Evolutionary conservation across 2,329 filamentous ascomycete species (phyloP).

Genomic region (Aspergillus novoparasiticus): DNA sequence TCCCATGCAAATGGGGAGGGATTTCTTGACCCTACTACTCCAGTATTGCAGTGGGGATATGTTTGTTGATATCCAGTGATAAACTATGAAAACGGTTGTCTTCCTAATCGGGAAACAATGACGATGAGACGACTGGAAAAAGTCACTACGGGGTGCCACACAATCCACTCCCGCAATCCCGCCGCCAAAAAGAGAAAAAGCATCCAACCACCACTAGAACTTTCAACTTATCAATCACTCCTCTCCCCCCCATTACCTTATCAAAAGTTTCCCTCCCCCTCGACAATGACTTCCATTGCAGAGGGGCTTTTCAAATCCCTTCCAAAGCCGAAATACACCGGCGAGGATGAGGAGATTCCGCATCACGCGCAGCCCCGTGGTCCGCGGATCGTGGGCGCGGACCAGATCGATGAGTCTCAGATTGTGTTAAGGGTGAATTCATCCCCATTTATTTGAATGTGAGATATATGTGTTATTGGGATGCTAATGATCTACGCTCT

Average conservation of each 20-base stretch:
- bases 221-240: conserved; percentile 16
- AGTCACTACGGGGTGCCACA: not conserved
- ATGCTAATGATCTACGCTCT: conserved; percentile 13
- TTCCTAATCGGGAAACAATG: not conserved
- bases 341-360: conserved; percentile 81
- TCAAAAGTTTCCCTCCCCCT: conserved; percentile 7
- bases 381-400: conserved; percentile 77
- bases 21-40: not conserved
- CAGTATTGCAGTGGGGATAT: not conserved
- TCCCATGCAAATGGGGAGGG: not conserved
- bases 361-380: conserved; percentile 73
- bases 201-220: conserved; percentile 15
- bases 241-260: conserved; percentile 20
- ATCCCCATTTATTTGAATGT: not conserved
- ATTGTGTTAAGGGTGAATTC: conserved; percentile 71
- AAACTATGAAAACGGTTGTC: not conserved
- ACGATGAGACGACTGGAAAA: not conserved
- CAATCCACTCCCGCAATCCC: conserved; percentile 13
- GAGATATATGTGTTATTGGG: not conserved
- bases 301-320: conserved; percentile 76
- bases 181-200: conserved; percentile 23
- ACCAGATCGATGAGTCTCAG: conserved; percentile 81
- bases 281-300: conserved; percentile 65
- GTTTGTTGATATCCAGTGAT: not conserved
- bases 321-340: conserved; percentile 87